Evolutionary conservation across 768 basidiomycete species (phyloP).

Genomic region (Coprinopsis cinerea): DNA sequence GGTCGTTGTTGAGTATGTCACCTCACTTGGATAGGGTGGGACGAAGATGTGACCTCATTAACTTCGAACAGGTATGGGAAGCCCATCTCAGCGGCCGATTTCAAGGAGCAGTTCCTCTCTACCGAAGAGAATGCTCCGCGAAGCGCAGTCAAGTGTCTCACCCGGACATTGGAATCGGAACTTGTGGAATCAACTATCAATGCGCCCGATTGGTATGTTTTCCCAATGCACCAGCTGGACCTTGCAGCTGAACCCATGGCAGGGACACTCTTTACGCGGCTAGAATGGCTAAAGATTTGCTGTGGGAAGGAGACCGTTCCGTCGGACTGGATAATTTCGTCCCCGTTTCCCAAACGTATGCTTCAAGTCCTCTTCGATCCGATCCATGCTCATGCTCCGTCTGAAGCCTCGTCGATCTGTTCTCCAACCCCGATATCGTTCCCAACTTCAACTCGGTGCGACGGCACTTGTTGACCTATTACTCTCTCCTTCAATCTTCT

Average conservation of each 20-base stretch:
- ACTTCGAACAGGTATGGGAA: constrained; percentile 60
- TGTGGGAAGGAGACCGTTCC: constrained; percentile 81
- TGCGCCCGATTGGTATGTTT: constrained; percentile 84
- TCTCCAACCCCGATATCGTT: constrained; percentile 61
- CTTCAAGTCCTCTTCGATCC: constrained; percentile 13
- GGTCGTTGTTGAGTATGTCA: constrained; percentile 69
- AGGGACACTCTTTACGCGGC: constrained; percentile 91
- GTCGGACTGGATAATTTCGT: constrained; percentile 82
- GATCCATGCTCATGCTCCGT: constrained; percentile 8
- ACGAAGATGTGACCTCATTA: constrained; percentile 4
- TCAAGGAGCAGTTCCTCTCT: constrained; percentile 73
- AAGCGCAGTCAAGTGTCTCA: constrained; percentile 81
- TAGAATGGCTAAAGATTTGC: constrained; percentile 85
- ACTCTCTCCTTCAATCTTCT: constrained; percentile 77
- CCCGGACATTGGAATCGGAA: constrained; percentile 63
- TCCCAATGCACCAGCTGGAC: neutral
- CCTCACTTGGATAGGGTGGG: neutral
- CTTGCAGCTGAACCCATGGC: neutral
- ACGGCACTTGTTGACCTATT: constrained; percentile 76
- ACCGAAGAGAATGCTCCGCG: constrained; percentile 61
- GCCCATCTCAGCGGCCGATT: constrained; percentile 72
- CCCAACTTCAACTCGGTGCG: constrained; percentile 57
- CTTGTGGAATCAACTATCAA: constrained; percentile 80
- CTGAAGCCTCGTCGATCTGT: constrained; percentile 78
- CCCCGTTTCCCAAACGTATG: constrained; percentile 85